These are phyloP conservation scores for Chytriomyces confervae DNA, from an alignment of 192 early-diverging fungal species.

Conservation along the genomic window DNA sequence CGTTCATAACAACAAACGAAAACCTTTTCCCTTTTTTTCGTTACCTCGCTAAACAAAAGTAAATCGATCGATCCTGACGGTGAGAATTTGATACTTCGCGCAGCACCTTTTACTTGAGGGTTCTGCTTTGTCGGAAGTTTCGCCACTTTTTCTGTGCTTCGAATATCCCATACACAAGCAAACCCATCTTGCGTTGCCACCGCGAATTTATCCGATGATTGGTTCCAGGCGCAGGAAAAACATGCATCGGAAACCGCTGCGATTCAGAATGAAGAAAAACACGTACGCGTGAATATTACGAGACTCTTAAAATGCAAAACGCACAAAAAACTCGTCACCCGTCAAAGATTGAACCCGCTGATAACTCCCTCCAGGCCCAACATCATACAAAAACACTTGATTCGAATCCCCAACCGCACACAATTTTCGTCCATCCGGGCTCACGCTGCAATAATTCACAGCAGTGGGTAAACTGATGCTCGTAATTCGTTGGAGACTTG, in stretches of 20 bases:
- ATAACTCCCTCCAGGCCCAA: slow-evolving; percentile 71
- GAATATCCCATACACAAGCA: slow-evolving; percentile 92
- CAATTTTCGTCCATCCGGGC: slow-evolving; percentile 90
- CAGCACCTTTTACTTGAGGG: slow-evolving; percentile 75
- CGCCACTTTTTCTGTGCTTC: slow-evolving; percentile 76
- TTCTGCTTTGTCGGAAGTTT: slow-evolving; percentile 73
- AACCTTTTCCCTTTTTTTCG: not conserved
- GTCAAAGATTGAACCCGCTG: slow-evolving; percentile 74
- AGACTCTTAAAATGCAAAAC: slow-evolving; percentile 16
- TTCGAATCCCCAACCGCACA: slow-evolving; percentile 90
- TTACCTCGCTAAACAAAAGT: slow-evolving; percentile 75
- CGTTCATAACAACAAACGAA: not conserved
- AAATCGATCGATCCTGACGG: slow-evolving; percentile 89
- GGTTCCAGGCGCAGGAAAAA: slow-evolving; percentile 96
- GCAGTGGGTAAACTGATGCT: slow-evolving; percentile 85
- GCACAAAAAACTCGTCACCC: slow-evolving; percentile 49
- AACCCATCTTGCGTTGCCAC: slow-evolving; percentile 94
- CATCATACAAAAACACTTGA: slow-evolving; percentile 84
- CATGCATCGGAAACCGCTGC: slow-evolving; percentile 80
- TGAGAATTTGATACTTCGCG: slow-evolving; percentile 92
- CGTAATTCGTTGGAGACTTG: slow-evolving; percentile 73
- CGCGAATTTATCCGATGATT: slow-evolving; percentile 90
- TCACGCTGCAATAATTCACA: slow-evolving; percentile 90
- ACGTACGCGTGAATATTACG: not conserved
- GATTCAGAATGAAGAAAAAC: slow-evolving; percentile 3